These are phyloP conservation scores for Obba rivulosa DNA, from an alignment of 768 basidiomycete species.

Conservation along the genomic window DNA sequence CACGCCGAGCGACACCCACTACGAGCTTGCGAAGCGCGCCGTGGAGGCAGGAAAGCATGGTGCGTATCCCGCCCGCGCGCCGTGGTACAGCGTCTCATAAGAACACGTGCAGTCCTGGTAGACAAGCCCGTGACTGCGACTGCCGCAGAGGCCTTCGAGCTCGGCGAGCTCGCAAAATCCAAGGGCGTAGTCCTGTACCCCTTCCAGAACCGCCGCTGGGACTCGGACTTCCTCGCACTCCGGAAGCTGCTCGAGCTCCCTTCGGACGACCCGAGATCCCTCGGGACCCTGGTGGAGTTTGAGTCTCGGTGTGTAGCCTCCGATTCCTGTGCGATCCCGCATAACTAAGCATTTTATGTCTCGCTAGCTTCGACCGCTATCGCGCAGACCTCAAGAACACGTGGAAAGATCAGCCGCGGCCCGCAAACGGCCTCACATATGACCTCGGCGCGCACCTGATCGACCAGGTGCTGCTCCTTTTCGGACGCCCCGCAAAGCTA, in stretches of 20 bases:
- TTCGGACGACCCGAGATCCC: constrained; percentile 41
- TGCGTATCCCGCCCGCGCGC: constrained; percentile 21
- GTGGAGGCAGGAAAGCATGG: constrained; percentile 72
- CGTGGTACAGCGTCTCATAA: background rate
- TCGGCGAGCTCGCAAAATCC: constrained; percentile 51
- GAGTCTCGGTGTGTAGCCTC: constrained; percentile 58
- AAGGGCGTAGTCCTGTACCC: constrained; percentile 63
- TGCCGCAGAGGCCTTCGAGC: constrained; percentile 50
- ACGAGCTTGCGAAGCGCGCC: constrained; percentile 55
- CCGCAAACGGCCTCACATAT: constrained; percentile 62
- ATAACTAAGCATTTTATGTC: too few species aligned
- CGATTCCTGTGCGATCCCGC: background rate
- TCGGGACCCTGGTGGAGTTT: constrained; percentile 64
- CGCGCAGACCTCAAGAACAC: constrained; percentile 57
- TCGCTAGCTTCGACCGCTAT: constrained; percentile 66
- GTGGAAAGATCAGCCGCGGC: constrained; percentile 73
- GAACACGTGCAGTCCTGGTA: constrained; percentile 50
- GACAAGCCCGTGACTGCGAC: constrained; percentile 76
- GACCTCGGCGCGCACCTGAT: constrained; percentile 80
- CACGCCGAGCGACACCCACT: constrained; percentile 75
- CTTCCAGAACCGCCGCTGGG: constrained; percentile 75
- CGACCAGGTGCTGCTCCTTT: constrained; percentile 71
- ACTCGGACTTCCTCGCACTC: constrained; percentile 71
- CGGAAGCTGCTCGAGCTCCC: constrained; percentile 53
- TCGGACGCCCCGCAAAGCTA: constrained; percentile 65